Base-by-base conservation (phyloP, 2,329 filamentous ascomycete species). In the Pestalotiopsis fici region DNA sequence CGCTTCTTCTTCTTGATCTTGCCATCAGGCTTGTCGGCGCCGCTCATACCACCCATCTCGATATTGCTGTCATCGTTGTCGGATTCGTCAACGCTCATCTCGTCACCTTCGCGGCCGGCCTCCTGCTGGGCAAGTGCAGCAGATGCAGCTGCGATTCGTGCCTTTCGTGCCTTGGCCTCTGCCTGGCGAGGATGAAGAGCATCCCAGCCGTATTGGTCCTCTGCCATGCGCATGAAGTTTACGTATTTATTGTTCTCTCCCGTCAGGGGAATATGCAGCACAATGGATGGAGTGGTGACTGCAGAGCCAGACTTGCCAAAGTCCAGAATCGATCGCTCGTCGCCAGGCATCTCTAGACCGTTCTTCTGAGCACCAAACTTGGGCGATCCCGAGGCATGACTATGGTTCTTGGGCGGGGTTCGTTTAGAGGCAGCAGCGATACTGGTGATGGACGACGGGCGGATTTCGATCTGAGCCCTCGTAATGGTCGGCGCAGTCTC, bases 181-280 rank as follows among this genome's bases (percentile, higher is more conserved):
- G 96, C 96, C 69, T 97, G 86, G 7, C 95, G 92, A 35, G 96
- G 96, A 77, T 98, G 95, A 43, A 98, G 85, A 0, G 95, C 96
- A 69, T 97, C 94, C 85, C 95, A 97, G 27, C 96, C 96, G 78
- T 98, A 98, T 69, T 91, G 92, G 70, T 97, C 94, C 79, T 97
- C 94, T 12, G 97, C 96, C 80, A 98, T 86, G 57, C 94, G 93
- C 75, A 95, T 95, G 71, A 98, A 98, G 78, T 98, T 98, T 81
- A 99, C 90, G 69, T 97, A 95, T 72, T 95, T 94, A 78, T 97
- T 97, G 43, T 89, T 91, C 73, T 93, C 90, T 54, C 94, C 93
- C 4, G 91, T 88, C 50, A 99, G 86, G 0, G 93, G 90, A 67
- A 99, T 91, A 66, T 92, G 90, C 21, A 99, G 86, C 65, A 97